These are phyloP conservation scores for Halophytophthora batemanensis DNA, from an alignment of 352 stramenopile genomes.

Conservation along the genomic window DNA sequence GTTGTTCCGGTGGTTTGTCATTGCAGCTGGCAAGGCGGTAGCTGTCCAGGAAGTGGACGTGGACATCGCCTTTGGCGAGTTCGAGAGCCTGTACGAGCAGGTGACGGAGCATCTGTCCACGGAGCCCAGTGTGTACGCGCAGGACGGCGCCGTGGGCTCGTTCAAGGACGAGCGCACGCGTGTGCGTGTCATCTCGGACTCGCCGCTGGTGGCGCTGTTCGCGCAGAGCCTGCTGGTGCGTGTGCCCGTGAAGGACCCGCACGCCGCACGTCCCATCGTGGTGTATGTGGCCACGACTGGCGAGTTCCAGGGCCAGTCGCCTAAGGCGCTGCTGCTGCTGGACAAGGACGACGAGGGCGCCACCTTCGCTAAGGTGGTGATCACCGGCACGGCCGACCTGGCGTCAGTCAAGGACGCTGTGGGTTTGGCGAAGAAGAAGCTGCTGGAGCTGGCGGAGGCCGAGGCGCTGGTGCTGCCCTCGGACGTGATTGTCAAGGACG, in stretches of 20 bases:
- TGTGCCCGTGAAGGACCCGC: constrained; percentile 58
- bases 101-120: constrained; percentile 70
- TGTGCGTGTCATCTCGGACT: constrained; percentile 80
- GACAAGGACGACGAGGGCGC: constrained; percentile 64
- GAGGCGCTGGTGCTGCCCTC: constrained; percentile 52
- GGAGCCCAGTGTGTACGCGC: constrained; percentile 56
- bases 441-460: constrained; percentile 47
- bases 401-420: constrained; percentile 51
- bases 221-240: constrained; percentile 69
- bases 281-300: constrained; percentile 64
- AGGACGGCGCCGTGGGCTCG: constrained; percentile 75
- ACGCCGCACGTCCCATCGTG: constrained; percentile 74
- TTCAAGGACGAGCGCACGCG: constrained; percentile 73
- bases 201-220: constrained; percentile 64
- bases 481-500: constrained; percentile 57
- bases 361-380: constrained; percentile 69
- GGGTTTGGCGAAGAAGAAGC: constrained; percentile 71
- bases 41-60: constrained; percentile 64
- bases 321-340: constrained; percentile 53
- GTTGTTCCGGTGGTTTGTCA: not conserved
- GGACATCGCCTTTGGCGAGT: constrained; percentile 61
- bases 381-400: constrained; percentile 55
- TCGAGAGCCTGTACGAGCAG: constrained; percentile 62
- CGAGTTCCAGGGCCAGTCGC: constrained; percentile 59
- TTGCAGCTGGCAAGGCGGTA: constrained; percentile 53